Percentiles rank a stretch among this genome's conserved stretches.
Conservation (phyloP, 106 monocot species). For the Cymbidium sinense region DNA sequence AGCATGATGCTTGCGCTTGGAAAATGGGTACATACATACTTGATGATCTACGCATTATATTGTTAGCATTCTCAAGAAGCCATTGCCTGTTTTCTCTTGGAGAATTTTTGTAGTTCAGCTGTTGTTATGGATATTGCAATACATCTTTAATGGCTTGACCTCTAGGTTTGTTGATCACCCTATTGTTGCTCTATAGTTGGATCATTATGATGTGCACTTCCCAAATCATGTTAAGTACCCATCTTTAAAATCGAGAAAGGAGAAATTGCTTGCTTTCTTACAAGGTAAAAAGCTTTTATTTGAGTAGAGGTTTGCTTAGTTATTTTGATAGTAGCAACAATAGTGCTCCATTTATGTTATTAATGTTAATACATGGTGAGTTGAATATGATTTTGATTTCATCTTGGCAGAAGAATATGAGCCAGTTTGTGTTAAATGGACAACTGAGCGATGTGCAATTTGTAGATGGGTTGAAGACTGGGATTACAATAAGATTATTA, state of each 20-base stretch:
- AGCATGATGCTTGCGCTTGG: constrained; percentile 47
- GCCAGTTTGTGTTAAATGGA: constrained; percentile 87
- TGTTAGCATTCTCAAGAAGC: neutral
- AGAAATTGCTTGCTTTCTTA: constrained; percentile 44
- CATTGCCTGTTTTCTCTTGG: neutral
- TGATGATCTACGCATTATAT: neutral
- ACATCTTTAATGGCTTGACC: neutral
- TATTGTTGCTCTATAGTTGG: constrained; percentile 35
- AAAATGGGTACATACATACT: constrained; percentile 74
- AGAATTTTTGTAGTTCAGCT: neutral
- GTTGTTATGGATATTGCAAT: constrained; percentile 2
- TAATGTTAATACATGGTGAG: neutral
- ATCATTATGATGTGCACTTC: constrained; percentile 25
- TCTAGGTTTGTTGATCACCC: neutral
- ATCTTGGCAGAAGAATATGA: constrained; percentile 54
- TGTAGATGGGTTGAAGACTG: constrained; percentile 99
- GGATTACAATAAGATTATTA: constrained; percentile 98
- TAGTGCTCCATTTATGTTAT: neutral
- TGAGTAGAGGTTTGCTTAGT: neutral
- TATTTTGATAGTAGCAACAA: neutral
- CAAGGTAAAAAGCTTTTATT: constrained; percentile 39
- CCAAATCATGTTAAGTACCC: constrained; percentile 30
- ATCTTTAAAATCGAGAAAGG: constrained; percentile 43
- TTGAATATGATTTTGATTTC: neutral
- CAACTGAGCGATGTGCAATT: constrained; percentile 93